These are phyloP conservation scores for Kodamaea kaohsiungensis DNA, from an alignment of 805 yeast species.

Conservation along the genomic window DNA sequence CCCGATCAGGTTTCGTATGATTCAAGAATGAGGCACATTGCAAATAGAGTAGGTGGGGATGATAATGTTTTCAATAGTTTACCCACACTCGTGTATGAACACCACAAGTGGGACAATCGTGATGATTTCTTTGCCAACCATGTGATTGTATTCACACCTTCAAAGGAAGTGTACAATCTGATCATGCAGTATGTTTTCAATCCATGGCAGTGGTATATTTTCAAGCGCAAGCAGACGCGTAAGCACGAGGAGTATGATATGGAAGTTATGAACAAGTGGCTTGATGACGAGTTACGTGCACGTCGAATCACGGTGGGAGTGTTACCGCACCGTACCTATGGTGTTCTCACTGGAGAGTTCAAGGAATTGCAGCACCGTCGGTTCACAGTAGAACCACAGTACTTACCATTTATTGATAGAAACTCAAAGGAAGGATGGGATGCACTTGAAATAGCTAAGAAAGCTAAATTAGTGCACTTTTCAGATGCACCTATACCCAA, in stretches of 20 bases:
- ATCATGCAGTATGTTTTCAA: conserved; percentile 23
- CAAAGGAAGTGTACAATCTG: conserved; percentile 22
- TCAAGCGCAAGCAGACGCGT: conserved; percentile 22
- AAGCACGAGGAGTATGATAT: conserved; percentile 48
- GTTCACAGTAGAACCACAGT: conserved; percentile 46
- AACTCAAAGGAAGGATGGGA: conserved; percentile 34
- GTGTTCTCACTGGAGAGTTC: conserved; percentile 53
- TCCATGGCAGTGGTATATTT: conserved; percentile 32
- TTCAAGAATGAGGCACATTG: conserved; percentile 13
- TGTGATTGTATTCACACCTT: conserved; percentile 63
- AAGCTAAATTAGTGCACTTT: conserved; percentile 55
- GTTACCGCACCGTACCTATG: conserved; percentile 54
- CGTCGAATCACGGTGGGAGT: conserved; percentile 28
- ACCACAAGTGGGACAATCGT: conserved; percentile 30
- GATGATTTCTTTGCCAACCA: conserved; percentile 42
- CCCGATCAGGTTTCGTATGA: conserved; percentile 16
- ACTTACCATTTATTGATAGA: conserved; percentile 31
- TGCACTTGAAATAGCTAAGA: conserved; percentile 22
- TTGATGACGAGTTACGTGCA: conserved; percentile 49
- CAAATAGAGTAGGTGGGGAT: conserved; percentile 10
- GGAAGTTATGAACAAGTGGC: conserved; percentile 49
- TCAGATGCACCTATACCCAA: conserved; percentile 68
- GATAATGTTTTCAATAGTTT: conserved; percentile 14
- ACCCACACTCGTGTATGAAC: conserved; percentile 22
- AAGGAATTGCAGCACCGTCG: conserved; percentile 36